Percentiles rank a stretch among this genome's conserved stretches.
Conservation (phyloP, 2,329 filamentous ascomycete genomes). For the Botryotinia convoluta region DNA sequence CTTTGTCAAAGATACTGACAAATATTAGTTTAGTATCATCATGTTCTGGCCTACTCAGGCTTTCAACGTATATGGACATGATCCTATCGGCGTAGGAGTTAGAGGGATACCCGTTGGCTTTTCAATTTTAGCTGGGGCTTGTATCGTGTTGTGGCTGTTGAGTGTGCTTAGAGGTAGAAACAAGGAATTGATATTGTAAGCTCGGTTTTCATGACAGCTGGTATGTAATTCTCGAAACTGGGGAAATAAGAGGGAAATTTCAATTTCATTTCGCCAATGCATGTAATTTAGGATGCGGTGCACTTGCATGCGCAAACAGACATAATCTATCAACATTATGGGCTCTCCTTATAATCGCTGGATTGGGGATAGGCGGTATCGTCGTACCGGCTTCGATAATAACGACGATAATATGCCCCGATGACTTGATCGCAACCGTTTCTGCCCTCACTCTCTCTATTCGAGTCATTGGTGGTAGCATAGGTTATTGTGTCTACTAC, state of each 20-base stretch:
- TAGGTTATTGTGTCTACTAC: slow-evolving; percentile 59
- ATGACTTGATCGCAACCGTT: slow-evolving; percentile 68
- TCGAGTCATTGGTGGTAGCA: slow-evolving; percentile 63
- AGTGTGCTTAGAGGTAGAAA: slow-evolving; percentile 57
- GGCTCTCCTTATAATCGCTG: slow-evolving; percentile 57
- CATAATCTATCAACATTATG: slow-evolving; percentile 56
- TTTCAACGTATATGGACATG: slow-evolving; percentile 63
- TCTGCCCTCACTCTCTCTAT: slow-evolving; percentile 67
- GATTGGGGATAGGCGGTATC: slow-evolving; percentile 65
- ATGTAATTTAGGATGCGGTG: slow-evolving; percentile 46
- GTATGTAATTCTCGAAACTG: slow-evolving; percentile 39
- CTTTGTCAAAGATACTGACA: background rate
- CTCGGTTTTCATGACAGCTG: slow-evolving; percentile 63
- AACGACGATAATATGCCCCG: slow-evolving; percentile 66
- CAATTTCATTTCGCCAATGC: slow-evolving; percentile 40
- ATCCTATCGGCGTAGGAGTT: slow-evolving; percentile 62
- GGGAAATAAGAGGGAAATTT: background rate
- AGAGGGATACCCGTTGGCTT: slow-evolving; percentile 64
- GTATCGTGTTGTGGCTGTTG: slow-evolving; percentile 56
- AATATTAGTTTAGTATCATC: slow-evolving; percentile 36
- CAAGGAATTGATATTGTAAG: slow-evolving; percentile 58
- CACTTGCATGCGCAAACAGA: slow-evolving; percentile 48
- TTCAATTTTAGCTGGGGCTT: slow-evolving; percentile 59
- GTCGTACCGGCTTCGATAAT: slow-evolving; percentile 59
- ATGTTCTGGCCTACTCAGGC: slow-evolving; percentile 61